These are phyloP conservation scores for Salicornia ramosissima DNA, from an alignment of 148 eudicot genomes.

Conservation along the genomic window DNA sequence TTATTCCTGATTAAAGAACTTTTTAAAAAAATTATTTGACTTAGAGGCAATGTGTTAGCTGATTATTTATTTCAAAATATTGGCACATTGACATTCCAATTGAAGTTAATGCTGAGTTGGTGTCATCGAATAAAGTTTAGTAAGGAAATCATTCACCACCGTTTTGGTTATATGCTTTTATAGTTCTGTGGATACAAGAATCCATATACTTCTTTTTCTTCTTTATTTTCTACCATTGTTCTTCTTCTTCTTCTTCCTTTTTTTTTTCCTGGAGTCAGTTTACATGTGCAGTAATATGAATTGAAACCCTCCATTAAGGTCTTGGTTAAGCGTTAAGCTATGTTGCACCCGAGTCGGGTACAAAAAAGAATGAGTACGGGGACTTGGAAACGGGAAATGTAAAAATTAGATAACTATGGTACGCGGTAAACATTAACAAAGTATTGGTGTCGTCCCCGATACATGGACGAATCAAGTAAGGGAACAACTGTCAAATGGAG, in stretches of 20 bases:
- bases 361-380: no score
- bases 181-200: neutral
- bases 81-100: slow-evolving; percentile 4
- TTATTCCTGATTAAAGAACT: neutral
- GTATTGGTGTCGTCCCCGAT: no score
- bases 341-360: no score
- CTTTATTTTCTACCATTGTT: no score
- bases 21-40: neutral
- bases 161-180: neutral
- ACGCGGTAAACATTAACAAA: no score
- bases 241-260: no score
- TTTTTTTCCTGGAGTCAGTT: neutral
- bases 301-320: neutral
- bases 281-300: neutral
- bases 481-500: no score
- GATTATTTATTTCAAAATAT: neutral
- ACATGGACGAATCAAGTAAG: no score
- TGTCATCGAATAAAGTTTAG: neutral
- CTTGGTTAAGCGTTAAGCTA: neutral
- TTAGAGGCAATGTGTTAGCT: neutral
- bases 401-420: no score
- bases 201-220: no score
- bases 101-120: neutral
- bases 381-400: no score
- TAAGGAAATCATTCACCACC: neutral